These are phyloP conservation scores for Solanum etuberosum DNA, from an alignment of 257 asterid species.

Conservation along the genomic window DNA sequence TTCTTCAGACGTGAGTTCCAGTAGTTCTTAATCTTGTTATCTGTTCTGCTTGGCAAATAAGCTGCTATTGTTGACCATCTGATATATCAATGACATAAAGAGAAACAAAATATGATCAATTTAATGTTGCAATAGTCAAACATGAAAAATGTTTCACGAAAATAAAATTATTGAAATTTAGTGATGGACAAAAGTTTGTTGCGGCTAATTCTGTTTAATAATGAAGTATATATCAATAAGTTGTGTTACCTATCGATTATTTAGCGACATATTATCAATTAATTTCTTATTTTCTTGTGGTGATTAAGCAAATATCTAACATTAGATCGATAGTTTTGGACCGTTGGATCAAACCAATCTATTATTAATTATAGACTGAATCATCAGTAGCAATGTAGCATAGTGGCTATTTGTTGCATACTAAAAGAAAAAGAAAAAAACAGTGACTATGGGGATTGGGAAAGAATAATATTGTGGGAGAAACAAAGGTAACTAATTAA, in stretches of 20 bases:
- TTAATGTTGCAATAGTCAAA: background rate
- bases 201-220: too few relatives aligned
- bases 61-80: constrained; percentile 23
- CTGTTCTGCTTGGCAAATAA: constrained; percentile 18
- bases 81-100: background rate
- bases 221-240: too few relatives aligned
- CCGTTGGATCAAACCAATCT: background rate
- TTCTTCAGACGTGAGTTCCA: constrained; percentile 27
- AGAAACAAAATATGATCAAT: background rate
- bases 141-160: background rate
- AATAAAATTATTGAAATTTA: too few relatives aligned
- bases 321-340: too few relatives aligned
- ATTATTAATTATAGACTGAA: too few relatives aligned
- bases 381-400: too few relatives aligned
- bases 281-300: too few relatives aligned
- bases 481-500: background rate
- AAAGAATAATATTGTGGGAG: background rate
- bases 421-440: background rate
- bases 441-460: background rate
- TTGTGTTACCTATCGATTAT: too few relatives aligned
- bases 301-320: too few relatives aligned
- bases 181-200: background rate
- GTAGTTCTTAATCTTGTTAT: constrained; percentile 16
- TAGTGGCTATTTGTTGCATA: background rate
- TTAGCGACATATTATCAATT: too few relatives aligned